Evolutionary conservation across 805 yeast genomes (phyloP), one percentile per base, ranked within the genome.

Genomic region (Torulaspora microellipsoides): DNA sequence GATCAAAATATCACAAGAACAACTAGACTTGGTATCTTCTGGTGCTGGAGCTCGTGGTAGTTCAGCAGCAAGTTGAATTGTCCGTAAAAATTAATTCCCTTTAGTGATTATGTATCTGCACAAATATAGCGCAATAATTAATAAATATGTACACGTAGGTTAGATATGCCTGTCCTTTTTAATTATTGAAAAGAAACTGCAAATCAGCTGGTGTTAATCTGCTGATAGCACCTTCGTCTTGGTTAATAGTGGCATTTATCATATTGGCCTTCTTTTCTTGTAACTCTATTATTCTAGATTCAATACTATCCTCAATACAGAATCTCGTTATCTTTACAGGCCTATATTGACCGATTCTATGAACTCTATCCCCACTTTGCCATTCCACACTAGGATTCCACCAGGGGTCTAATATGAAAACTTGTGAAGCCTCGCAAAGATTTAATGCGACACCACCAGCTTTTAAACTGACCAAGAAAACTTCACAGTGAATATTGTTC

Each of bases 381-480:
- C 97, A 93, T 64, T 93, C 99, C 7, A 91, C 93, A 53, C 95
- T 85, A 1, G 98, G 98, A 62, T 93, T 95, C 98, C 99, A 93
- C 99, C 99, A 93, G 29, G 98, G 98, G 58, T 93, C 99, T 72
- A 93, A 72, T 35, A 93, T 74, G 54, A 93, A 93, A 36, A 93
- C 98, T 58, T 91, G 98, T 2, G 95, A 89, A 0, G 99, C 98
- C 58, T 95, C 99, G 59, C 96, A 91, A 51, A 93, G 72, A 62
- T 93, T 93, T 52, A 93, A 72, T 0, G 99, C 99, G 34, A 93
- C 99, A 68, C 99, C 99, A 53, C 99, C 99, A 0, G 99, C 99
- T 60, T 93, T 93, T 56, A 93, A 74, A 29, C 96, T 88, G 8
- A 93, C 99, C 50, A 93, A 67, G 60, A 93, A 93, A 8, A 93